Base-by-base conservation (phyloP, 768 basidiomycete species). In the Tylopilus balloui region DNA sequence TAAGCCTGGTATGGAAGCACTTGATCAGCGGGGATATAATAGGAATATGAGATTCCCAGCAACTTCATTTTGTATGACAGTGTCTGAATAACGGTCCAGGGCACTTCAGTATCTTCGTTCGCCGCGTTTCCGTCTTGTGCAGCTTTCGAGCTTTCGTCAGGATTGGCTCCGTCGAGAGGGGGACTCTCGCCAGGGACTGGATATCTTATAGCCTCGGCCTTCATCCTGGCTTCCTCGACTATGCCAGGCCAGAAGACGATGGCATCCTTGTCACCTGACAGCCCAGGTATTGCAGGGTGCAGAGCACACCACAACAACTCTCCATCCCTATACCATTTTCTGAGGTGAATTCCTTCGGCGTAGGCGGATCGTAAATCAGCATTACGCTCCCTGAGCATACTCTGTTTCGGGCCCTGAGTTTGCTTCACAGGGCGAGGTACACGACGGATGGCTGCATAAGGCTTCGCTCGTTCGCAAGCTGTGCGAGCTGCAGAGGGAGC, bases 1-100 rank as follows among this genome's bases (percentile, higher is more conserved):
- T 87, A 76, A 2, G 84, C 83, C 59, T 85, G 85, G 58, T 91
- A 91, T 23, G 89, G 89, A 5, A 92, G 72, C 4, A 89, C 77
- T 46, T 76, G 72, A 14, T 74, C 69, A 53, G 84, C 87, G 6
- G 72, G 68, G 29, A 82, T 66, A 51, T 72, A 62, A 46, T 74
- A 71, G 9, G 74, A 68, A 47, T 73, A 73, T 3, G 74, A 71
- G 28, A 85, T 72, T 23, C 76, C 84, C 17, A 90, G 71, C 13
- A 92, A 70, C 57, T 82, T 81, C 46, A 90, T 72, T 58, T 78
- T 83, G 69, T 91, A 92, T 7, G 71, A 62, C 13, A 73, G 71
- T n/a, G 71, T 78, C 57, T 90, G 86, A 9, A 69, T 64, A 37
- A 88, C 72, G 6, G 66, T 73, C 84, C 84, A 89, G 0, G 78